Percentiles rank a stretch among this genome's conserved stretches.
These are phyloP conservation scores for Chaetoceros tenuissimus DNA, from an alignment of 108 stramenopile genomes.

Conservation along the genomic window DNA sequence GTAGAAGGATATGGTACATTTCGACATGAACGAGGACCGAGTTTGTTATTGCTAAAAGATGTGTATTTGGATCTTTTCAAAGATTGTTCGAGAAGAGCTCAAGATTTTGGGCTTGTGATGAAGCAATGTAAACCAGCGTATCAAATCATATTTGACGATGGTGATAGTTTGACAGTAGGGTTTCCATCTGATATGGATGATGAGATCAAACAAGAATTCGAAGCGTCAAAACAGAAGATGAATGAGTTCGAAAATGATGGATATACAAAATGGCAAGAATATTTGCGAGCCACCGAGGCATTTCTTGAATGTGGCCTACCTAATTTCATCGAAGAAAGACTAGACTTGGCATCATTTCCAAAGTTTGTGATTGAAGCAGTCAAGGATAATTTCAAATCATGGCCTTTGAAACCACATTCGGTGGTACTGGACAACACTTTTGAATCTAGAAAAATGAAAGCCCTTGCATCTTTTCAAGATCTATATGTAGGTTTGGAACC, in stretches of 20 bases:
- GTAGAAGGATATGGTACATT: slow-evolving; percentile 33
- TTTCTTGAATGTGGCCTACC: slow-evolving; percentile 73
- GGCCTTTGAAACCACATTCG: slow-evolving; percentile 77
- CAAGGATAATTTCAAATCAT: slow-evolving; percentile 33
- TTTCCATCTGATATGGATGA: slow-evolving; percentile 31
- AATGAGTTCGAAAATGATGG: slow-evolving; percentile 52
- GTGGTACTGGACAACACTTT: slow-evolving; percentile 55
- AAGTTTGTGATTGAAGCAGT: slow-evolving; percentile 50
- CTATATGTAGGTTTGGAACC: slow-evolving; percentile 88
- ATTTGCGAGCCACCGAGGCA: slow-evolving; percentile 52
- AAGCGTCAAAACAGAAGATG: slow-evolving; percentile 41
- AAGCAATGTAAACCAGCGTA: slow-evolving; percentile 68
- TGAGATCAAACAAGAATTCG: slow-evolving; percentile 9
- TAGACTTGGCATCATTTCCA: slow-evolving; percentile 57
- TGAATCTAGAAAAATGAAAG: slow-evolving; percentile 53
- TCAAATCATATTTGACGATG: slow-evolving; percentile 79
- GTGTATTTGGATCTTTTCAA: slow-evolving; percentile 52
- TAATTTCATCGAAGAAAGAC: slow-evolving; percentile 73
- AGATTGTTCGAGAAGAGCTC: slow-evolving; percentile 31
- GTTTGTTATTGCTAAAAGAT: slow-evolving; percentile 50
- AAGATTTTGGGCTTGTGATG: slow-evolving; percentile 55
- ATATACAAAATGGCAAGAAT: slow-evolving; percentile 53
- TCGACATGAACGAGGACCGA: slow-evolving; percentile 77
- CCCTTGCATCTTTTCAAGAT: slow-evolving; percentile 87
- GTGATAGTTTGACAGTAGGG: slow-evolving; percentile 50